These are phyloP conservation scores for Ophiostoma perfectum DNA, from an alignment of 2,329 filamentous ascomycete species.

Conservation along the genomic window DNA sequence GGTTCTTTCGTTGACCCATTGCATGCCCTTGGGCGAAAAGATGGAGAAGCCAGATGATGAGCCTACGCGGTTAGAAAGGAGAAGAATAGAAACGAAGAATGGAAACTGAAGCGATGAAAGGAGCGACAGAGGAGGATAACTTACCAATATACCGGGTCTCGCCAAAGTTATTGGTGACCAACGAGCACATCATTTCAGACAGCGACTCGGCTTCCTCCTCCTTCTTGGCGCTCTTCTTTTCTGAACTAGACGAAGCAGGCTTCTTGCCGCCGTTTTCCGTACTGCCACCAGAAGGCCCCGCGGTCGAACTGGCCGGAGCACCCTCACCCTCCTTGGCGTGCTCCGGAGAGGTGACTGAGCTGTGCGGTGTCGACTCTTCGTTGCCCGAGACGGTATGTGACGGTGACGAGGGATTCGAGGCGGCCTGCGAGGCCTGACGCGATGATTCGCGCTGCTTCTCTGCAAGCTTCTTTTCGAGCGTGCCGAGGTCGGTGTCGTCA, in stretches of 20 bases:
- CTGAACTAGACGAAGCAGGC: neutral
- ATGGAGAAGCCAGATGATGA: slow-evolving; percentile 98
- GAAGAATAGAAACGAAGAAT: too few species aligned
- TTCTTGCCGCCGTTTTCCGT: neutral
- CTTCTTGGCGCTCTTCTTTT: slow-evolving; percentile 32
- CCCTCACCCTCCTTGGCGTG: slow-evolving; percentile 37
- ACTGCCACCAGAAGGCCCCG: neutral
- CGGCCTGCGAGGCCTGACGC: slow-evolving; percentile 45
- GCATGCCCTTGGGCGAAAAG: slow-evolving; percentile 94
- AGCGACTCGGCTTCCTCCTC: slow-evolving; percentile 76
- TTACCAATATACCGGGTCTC: slow-evolving; percentile 84
- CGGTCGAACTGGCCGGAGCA: neutral
- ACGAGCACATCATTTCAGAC: slow-evolving; percentile 97
- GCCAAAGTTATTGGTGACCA: slow-evolving; percentile 90
- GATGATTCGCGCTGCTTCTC: slow-evolving; percentile 44
- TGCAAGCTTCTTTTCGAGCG: slow-evolving; percentile 69
- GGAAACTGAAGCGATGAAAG: too few species aligned
- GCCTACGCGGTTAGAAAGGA: slow-evolving; percentile 32
- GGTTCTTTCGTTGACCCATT: slow-evolving; percentile 97
- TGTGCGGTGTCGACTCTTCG: slow-evolving; percentile 45
- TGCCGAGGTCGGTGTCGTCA: slow-evolving; percentile 71
- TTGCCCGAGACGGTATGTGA: slow-evolving; percentile 42
- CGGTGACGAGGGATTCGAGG: slow-evolving; percentile 49
- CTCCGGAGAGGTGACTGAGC: slow-evolving; percentile 48
- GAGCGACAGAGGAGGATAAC: too few species aligned